Conservation (phyloP, 2,329 filamentous ascomycete genomes). For the Arthrobotrys sinensis region DNA sequence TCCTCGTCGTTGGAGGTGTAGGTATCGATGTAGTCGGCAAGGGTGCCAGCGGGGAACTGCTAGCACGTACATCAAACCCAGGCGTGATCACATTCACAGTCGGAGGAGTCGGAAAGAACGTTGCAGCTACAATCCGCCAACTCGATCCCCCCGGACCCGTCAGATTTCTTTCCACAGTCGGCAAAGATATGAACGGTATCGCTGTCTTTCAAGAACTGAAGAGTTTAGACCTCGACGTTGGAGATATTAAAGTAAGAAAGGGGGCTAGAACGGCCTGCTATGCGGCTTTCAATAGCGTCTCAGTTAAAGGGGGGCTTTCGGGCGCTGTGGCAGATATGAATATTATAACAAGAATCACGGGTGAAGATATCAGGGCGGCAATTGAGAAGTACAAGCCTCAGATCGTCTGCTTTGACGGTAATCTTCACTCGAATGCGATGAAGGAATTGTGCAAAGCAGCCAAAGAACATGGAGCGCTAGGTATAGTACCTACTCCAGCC, state of each 20-base stretch:
- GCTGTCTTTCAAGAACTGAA: constrained; percentile 32
- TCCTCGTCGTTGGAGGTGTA: constrained; percentile 55
- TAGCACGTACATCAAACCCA: constrained; percentile 19
- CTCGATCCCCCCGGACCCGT: constrained; percentile 7
- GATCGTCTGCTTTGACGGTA: constrained; percentile 51
- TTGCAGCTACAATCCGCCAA: constrained; percentile 48
- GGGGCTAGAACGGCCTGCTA: constrained; percentile 30
- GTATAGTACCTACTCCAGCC: constrained; percentile 6
- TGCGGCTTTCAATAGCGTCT: constrained; percentile 26
- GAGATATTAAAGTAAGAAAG: constrained; percentile 15
- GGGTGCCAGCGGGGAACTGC: background rate
- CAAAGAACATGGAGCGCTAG: constrained; percentile 32
- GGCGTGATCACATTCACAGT: constrained; percentile 24
- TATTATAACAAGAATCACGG: constrained; percentile 10
- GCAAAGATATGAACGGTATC: constrained; percentile 34
- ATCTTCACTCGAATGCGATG: constrained; percentile 8
- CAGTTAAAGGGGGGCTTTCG: constrained; percentile 19
- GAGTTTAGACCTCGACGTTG: background rate
- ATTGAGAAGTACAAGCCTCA: constrained; percentile 28
- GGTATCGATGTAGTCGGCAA: constrained; percentile 41
- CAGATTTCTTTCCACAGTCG: constrained; percentile 36
- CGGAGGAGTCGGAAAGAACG: constrained; percentile 50
- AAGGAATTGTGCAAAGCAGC: constrained; percentile 25
- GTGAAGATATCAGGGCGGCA: background rate
- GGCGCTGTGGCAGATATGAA: constrained; percentile 35